A percentile compares a stretch with the other conserved stretches of the same genome.
Evolutionary conservation across 2,329 filamentous ascomycete species (phyloP).

Genomic region (Ascosphaera acerosa): DNA sequence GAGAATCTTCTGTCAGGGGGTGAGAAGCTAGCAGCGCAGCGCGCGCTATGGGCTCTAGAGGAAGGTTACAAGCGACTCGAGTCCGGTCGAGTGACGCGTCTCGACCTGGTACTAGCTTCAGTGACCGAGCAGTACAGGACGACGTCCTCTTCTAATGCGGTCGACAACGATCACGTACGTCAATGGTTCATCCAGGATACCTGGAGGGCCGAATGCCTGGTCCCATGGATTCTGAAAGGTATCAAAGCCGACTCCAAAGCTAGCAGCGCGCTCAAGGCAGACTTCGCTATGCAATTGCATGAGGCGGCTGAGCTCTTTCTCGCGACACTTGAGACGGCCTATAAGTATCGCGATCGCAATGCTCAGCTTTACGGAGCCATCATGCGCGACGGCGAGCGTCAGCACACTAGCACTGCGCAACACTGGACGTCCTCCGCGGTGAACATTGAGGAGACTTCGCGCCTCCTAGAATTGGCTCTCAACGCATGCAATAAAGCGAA

Average conservation of each 20-base stretch:
- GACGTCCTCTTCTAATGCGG: slow-evolving; percentile 33
- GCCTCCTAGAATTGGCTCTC: no score
- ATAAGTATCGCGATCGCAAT: slow-evolving; percentile 46
- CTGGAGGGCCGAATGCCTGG: slow-evolving; percentile 42
- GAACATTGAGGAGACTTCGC: no score
- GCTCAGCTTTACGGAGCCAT: slow-evolving; percentile 46
- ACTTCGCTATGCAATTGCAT: slow-evolving; percentile 22
- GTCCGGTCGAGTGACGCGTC: slow-evolving; percentile 40
- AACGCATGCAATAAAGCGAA: slow-evolving; percentile 17
- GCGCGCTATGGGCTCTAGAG: slow-evolving; percentile 56
- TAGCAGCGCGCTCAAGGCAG: slow-evolving; percentile 25
- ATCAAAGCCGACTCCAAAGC: slow-evolving; percentile 47
- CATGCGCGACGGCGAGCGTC: no score
- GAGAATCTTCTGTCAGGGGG: slow-evolving; percentile 76
- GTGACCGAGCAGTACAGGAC: slow-evolving; percentile 56
- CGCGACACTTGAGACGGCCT: slow-evolving; percentile 35
- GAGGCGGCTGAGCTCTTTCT: slow-evolving; percentile 57
- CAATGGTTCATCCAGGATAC: slow-evolving; percentile 67
- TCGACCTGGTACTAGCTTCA: slow-evolving; percentile 48
- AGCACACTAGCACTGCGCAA: no score
- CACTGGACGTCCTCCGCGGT: no score
- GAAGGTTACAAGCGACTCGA: slow-evolving; percentile 35
- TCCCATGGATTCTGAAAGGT: slow-evolving; percentile 55
- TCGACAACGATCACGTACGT: slow-evolving; percentile 57
- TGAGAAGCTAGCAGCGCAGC: slow-evolving; percentile 66